These are phyloP conservation scores for Pythium myriotylum DNA, from an alignment of 352 stramenopile genomes.

Conservation along the genomic window DNA sequence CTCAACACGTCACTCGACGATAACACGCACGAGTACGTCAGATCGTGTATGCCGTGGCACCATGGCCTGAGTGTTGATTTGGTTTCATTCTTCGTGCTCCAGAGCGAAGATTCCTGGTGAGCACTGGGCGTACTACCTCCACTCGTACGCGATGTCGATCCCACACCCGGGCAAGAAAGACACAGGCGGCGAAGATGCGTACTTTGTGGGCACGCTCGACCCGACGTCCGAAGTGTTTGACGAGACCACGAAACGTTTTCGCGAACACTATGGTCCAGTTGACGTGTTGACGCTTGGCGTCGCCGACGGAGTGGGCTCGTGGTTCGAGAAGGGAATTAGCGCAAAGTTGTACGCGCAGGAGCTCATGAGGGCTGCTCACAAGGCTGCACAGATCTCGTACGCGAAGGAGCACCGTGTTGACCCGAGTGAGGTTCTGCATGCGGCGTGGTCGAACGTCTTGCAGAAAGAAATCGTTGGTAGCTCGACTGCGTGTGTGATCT, in stretches of 20 bases:
- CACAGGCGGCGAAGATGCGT: slow-evolving; percentile 91
- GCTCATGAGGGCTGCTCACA: slow-evolving; percentile 77
- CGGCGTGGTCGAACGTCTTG: slow-evolving; percentile 77
- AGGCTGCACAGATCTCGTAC: slow-evolving; percentile 64
- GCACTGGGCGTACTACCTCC: slow-evolving; percentile 65
- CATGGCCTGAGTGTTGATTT: no score
- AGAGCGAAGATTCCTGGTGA: slow-evolving; percentile 18
- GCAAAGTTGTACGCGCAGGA: slow-evolving; percentile 68
- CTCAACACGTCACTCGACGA: slow-evolving; percentile 56
- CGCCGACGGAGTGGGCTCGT: slow-evolving; percentile 95
- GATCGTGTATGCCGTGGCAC: neutral
- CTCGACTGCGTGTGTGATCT: slow-evolving; percentile 91
- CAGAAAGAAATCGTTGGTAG: slow-evolving; percentile 93
- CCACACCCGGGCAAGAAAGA: slow-evolving; percentile 74
- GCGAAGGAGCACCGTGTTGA: slow-evolving; percentile 63
- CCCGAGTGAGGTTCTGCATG: slow-evolving; percentile 64
- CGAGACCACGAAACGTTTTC: slow-evolving; percentile 30
- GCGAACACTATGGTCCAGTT: slow-evolving; percentile 53
- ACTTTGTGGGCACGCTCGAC: slow-evolving; percentile 87
- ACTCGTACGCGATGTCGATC: slow-evolving; percentile 77
- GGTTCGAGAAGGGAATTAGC: slow-evolving; percentile 93
- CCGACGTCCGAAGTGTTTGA: slow-evolving; percentile 31
- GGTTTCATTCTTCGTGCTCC: neutral
- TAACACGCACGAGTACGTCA: slow-evolving; percentile 31
- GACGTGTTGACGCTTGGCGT: slow-evolving; percentile 93